Percentiles rank a stretch among this genome's conserved stretches.
Conservation (phyloP, 208 protist genomes). For the Acanthamoeba lenticulata region DNA sequence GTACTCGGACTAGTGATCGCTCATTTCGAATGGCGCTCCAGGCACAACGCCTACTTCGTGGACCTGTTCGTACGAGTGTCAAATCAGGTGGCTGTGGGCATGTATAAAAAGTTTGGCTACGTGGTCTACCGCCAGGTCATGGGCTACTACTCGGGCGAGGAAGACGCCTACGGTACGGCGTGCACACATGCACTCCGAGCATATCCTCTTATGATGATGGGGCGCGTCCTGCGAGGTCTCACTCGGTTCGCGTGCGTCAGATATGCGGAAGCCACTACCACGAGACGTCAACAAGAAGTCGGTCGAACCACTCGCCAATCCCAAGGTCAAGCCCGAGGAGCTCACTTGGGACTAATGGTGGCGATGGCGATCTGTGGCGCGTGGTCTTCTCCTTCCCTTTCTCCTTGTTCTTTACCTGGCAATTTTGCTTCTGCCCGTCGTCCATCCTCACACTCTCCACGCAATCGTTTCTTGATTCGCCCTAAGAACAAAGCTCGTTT, state of each 20-base stretch:
- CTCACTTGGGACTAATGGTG: conserved; percentile 24
- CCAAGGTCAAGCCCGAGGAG: conserved; percentile 61
- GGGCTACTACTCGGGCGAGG: conserved; percentile 91
- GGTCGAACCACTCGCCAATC: conserved; percentile 82
- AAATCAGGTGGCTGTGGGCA: conserved; percentile 97
- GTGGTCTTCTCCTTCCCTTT: too few species aligned
- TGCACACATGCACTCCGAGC: neutral
- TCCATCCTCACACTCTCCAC: too few species aligned
- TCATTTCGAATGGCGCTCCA: conserved; percentile 63
- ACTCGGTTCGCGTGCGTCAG: conserved; percentile 84
- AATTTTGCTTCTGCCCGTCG: too few species aligned
- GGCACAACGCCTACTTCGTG: conserved; percentile 98
- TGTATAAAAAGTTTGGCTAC: conserved; percentile 98
- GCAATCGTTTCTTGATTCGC: too few species aligned
- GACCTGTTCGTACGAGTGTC: conserved; percentile 98
- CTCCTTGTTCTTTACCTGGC: too few species aligned
- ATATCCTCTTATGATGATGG: neutral
- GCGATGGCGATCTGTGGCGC: too few species aligned
- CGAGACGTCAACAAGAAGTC: conserved; percentile 91
- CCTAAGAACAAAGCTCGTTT: too few species aligned
- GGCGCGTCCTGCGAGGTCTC: neutral
- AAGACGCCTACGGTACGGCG: conserved; percentile 87
- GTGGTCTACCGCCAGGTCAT: conserved; percentile 94
- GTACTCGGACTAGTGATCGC: conserved; percentile 39
- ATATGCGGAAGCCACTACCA: conserved; percentile 98